A percentile compares a stretch with the other conserved stretches of the same genome.
These are phyloP conservation scores for Ganoderma boninense DNA, from an alignment of 1,284 basidiomycete genomes.

Conservation along the genomic window DNA sequence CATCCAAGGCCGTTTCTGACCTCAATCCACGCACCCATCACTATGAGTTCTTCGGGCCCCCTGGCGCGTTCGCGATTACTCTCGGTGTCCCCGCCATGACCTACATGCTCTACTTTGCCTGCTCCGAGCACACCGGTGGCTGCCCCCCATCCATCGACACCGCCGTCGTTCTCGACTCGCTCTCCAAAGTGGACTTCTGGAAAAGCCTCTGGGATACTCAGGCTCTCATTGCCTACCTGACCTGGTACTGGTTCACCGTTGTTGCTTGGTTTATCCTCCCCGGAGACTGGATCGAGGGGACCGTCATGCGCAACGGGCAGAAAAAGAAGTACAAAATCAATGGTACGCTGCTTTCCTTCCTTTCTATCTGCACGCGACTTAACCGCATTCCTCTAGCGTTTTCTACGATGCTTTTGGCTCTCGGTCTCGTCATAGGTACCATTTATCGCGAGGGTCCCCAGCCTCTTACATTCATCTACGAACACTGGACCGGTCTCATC, in stretches of 20 bases:
- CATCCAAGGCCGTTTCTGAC: slow-evolving; percentile 25
- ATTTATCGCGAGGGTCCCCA: slow-evolving; percentile 81
- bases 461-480: slow-evolving; percentile 89
- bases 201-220: slow-evolving; percentile 81
- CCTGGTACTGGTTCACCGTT: slow-evolving; percentile 92
- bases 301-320: slow-evolving; percentile 79
- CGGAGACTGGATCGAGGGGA: slow-evolving; percentile 87
- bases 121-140: slow-evolving; percentile 81
- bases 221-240: slow-evolving; percentile 81
- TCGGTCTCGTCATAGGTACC: slow-evolving; percentile 74
- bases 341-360: slow-evolving; percentile 58
- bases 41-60: slow-evolving; percentile 90
- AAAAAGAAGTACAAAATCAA: slow-evolving; percentile 94
- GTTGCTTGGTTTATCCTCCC: slow-evolving; percentile 87
- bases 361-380: neutral
- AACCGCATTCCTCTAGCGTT: slow-evolving; percentile 64
- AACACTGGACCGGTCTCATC: slow-evolving; percentile 91
- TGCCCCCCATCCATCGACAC: slow-evolving; percentile 69
- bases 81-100: slow-evolving; percentile 77
- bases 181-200: slow-evolving; percentile 72
- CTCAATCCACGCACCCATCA: slow-evolving; percentile 75
- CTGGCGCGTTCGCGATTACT: slow-evolving; percentile 80
- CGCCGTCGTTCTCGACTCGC: slow-evolving; percentile 53
- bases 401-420: slow-evolving; percentile 82
- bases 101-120: slow-evolving; percentile 88